Conservation (phyloP, 768 basidiomycete species). For the Naganishia vaughanmartiniae region DNA sequence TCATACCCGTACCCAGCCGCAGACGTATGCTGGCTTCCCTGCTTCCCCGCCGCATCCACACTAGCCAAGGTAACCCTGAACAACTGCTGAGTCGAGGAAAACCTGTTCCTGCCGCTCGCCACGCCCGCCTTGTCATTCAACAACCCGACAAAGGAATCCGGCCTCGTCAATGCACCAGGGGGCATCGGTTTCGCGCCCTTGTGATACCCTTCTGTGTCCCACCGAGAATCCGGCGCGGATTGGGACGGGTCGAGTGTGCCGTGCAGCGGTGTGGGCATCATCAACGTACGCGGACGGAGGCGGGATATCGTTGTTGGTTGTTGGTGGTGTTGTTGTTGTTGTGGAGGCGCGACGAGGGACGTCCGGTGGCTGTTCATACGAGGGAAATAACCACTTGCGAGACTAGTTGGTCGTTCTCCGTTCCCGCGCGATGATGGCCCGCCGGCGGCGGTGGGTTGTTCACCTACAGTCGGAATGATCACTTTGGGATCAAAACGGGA, state of each 20-base stretch:
- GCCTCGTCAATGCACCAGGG: slow-evolving; percentile 63
- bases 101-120: slow-evolving; percentile 53
- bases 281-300: slow-evolving; percentile 82
- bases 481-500: slow-evolving; percentile 81
- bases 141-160: slow-evolving; percentile 56
- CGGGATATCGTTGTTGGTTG: slow-evolving; percentile 57
- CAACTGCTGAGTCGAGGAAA: slow-evolving; percentile 75
- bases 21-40: slow-evolving; percentile 67
- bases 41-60: slow-evolving; percentile 67
- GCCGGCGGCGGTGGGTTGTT: background rate
- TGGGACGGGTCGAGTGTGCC: slow-evolving; percentile 52
- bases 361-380: slow-evolving; percentile 24
- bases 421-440: background rate
- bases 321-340: background rate
- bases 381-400: slow-evolving; percentile 53
- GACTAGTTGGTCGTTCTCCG: slow-evolving; percentile 49
- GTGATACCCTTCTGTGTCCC: slow-evolving; percentile 59
- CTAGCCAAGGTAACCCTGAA: slow-evolving; percentile 73
- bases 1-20: slow-evolving; percentile 56
- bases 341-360: background rate
- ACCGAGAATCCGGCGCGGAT: slow-evolving; percentile 53
- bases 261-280: slow-evolving; percentile 89
- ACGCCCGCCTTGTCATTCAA: slow-evolving; percentile 71
- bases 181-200: slow-evolving; percentile 74
- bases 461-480: slow-evolving; percentile 48